Evolutionary conservation across 345 rosid genomes (phyloP).

Genomic region (Durio zibethinus): DNA sequence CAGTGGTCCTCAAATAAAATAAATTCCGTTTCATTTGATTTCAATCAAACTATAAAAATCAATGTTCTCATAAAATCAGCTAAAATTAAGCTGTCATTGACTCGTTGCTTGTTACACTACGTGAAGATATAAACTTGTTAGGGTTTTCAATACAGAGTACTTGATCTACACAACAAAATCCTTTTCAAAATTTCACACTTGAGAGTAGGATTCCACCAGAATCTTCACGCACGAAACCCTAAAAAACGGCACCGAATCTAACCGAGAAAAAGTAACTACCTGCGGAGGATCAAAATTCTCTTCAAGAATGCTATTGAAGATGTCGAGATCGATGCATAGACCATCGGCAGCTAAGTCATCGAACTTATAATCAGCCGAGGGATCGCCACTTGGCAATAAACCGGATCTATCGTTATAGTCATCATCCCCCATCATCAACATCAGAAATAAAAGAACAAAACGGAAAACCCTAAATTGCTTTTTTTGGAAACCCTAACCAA

Average conservation of each 20-base stretch:
- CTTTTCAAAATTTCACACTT: neutral
- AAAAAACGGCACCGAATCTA: neutral
- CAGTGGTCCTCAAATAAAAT: neutral
- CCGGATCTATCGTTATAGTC: conserved; percentile 8
- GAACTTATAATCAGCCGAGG: conserved; percentile 10
- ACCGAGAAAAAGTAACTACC: conserved; percentile 31
- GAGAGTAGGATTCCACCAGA: neutral
- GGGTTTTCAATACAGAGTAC: neutral
- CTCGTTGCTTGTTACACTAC: neutral
- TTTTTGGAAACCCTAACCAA: neutral
- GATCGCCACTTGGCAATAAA: conserved; percentile 17
- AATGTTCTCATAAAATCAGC: neutral
- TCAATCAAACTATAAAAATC: neutral
- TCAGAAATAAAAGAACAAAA: conserved; percentile 2
- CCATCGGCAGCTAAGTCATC: conserved; percentile 25
- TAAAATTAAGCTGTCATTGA: neutral
- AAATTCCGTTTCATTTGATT: neutral
- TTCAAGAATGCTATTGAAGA: conserved; percentile 35
- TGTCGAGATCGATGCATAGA: conserved; percentile 40
- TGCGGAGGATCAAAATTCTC: conserved; percentile 32
- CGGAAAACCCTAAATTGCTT: neutral
- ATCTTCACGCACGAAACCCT: neutral
- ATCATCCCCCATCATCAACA: conserved; percentile 36
- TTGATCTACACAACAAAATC: neutral
- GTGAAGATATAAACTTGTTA: neutral